Conservation (phyloP, 371 early-diverging fungal genomes). For the Zychaea mexicana region DNA sequence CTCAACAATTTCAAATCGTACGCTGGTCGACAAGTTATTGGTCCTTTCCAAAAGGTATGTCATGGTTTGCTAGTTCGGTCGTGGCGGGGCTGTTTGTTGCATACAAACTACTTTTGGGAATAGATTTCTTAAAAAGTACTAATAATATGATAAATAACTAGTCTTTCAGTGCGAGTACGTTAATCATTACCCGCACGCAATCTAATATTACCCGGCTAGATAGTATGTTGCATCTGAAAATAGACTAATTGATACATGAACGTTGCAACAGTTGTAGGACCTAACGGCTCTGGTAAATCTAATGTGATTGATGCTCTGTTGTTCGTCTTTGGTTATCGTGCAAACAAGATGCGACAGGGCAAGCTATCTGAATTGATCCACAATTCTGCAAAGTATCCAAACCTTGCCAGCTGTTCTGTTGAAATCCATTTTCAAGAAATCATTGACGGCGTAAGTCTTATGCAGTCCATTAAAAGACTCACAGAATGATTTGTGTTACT, state of each 20-base stretch:
- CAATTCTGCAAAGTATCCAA: slow-evolving; percentile 79
- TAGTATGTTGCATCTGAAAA: no score
- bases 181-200: no score
- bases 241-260: no score
- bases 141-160: slow-evolving; percentile 5
- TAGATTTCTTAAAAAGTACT: no score
- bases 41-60: slow-evolving; percentile 96
- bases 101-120: no score
- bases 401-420: slow-evolving; percentile 82
- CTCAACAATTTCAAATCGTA: slow-evolving; percentile 97
- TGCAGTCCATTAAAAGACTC: no score
- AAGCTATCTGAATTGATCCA: slow-evolving; percentile 97
- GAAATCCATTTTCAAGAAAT: slow-evolving; percentile 97
- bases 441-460: slow-evolving; percentile 63
- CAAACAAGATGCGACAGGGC: slow-evolving; percentile 98
- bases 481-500: no score
- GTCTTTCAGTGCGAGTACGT: slow-evolving; percentile 54
- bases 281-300: slow-evolving; percentile 99
- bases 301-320: slow-evolving; percentile 99
- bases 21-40: slow-evolving; percentile 90
- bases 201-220: not conserved
- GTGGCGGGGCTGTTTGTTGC: no score
- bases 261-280: slow-evolving; percentile 81
- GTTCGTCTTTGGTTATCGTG: slow-evolving; percentile 99
- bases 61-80: not conserved